These are phyloP conservation scores for Terana coerulea DNA, from an alignment of 768 basidiomycete genomes.

Conservation along the genomic window DNA sequence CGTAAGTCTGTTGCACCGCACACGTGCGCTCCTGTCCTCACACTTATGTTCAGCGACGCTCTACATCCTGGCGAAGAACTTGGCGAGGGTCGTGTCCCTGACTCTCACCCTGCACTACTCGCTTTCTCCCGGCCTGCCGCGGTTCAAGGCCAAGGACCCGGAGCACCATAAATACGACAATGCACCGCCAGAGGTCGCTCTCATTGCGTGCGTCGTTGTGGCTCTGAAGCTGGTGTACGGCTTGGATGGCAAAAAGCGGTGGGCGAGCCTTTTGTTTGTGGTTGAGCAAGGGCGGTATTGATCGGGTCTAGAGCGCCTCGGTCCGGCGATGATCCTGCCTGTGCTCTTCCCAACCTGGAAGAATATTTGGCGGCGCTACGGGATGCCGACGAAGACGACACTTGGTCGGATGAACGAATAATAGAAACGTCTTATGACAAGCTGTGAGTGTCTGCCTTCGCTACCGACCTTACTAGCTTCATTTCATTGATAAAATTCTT, in stretches of 20 bases:
- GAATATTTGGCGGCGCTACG: constrained; percentile 46
- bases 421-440: too few species aligned
- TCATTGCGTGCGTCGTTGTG: constrained; percentile 58
- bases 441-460: too few species aligned
- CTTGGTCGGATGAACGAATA: too few species aligned
- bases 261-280: not conserved
- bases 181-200: constrained; percentile 62
- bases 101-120: constrained; percentile 57
- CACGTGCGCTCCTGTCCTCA: not conserved
- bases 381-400: constrained; percentile 34
- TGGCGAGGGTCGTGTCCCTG: constrained; percentile 52
- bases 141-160: constrained; percentile 35
- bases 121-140: constrained; percentile 41
- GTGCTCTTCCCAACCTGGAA: constrained; percentile 48
- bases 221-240: constrained; percentile 86
- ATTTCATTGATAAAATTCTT: too few species aligned
- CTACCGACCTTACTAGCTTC: too few species aligned
- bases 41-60: constrained; percentile 47
- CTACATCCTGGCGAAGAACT: constrained; percentile 59
- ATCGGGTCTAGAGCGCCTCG: constrained; percentile 37
- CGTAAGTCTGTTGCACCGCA: constrained; percentile 65
- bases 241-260: constrained; percentile 67
- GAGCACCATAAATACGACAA: constrained; percentile 55
- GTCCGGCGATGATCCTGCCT: constrained; percentile 51
- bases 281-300: not conserved